phyloP scores from a whole-genome alignment of 2,329 filamentous ascomycete species.

The Didymella lethalis region DNA sequence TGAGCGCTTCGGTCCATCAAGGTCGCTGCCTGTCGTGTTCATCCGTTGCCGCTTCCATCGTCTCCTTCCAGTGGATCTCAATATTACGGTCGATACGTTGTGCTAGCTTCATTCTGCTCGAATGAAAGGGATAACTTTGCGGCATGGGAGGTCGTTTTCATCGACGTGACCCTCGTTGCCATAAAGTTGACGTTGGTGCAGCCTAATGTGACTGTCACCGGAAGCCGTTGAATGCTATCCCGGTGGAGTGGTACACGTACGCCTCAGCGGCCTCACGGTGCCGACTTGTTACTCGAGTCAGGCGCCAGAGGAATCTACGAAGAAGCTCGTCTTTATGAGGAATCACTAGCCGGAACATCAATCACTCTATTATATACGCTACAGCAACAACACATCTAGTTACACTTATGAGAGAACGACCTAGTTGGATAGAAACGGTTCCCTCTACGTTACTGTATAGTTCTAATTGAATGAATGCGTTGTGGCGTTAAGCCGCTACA shows the following conservation, averaged over 20 bases:
- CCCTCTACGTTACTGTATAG: no score
- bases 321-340: no score
- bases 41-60: conserved; percentile 1
- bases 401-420: no score
- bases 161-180: background rate
- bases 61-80: background rate
- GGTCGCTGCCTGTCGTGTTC: background rate
- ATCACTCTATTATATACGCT: no score
- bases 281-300: conserved; percentile 10
- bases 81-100: background rate
- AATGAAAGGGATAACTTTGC: background rate
- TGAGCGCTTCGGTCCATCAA: conserved; percentile 1
- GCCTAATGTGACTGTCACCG: background rate
- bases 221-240: background rate
- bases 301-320: background rate
- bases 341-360: no score
- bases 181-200: conserved; percentile 1
- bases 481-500: no score
- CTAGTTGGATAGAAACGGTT: no score
- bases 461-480: no score
- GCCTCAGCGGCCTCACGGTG: background rate
- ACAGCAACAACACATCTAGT: no score
- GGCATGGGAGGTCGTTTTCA: background rate
- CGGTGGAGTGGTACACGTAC: background rate
- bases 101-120: background rate